These are phyloP conservation scores for Aspergillus novofumigatus DNA, from an alignment of 2,329 filamentous ascomycete species.

Conservation along the genomic window DNA sequence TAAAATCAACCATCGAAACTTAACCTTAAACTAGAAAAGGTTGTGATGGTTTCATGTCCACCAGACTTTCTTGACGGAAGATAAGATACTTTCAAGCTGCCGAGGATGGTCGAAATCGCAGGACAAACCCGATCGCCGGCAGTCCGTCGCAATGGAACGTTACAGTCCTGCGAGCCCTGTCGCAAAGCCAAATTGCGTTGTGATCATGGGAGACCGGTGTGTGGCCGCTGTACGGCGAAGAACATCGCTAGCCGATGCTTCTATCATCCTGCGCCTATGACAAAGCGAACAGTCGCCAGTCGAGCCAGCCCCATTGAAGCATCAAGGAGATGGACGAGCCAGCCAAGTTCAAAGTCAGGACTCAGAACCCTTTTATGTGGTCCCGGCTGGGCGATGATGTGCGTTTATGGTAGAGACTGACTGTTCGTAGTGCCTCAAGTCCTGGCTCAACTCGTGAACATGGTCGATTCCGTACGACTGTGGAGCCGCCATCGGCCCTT, in stretches of 20 bases:
- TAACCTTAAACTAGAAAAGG: not conserved
- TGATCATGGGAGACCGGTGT: constrained; percentile 33
- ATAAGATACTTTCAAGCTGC: not conserved
- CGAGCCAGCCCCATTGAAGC: constrained; percentile 7
- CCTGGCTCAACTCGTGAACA: constrained; percentile 15
- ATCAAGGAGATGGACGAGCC: constrained; percentile 15
- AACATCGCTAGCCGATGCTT: constrained; percentile 29
- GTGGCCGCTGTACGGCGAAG: constrained; percentile 28
- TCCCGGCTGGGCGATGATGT: not conserved
- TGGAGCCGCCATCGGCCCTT: constrained; percentile 22
- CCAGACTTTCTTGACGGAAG: not conserved
- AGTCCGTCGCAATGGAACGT: constrained; percentile 33
- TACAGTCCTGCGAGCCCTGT: constrained; percentile 37
- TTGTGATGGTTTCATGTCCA: not conserved
- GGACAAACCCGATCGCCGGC: constrained; percentile 14
- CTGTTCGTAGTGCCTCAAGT: constrained; percentile 18
- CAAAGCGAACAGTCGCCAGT: constrained; percentile 20
- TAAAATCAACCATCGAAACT: not conserved
- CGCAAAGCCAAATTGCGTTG: constrained; percentile 36
- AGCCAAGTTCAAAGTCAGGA: constrained; percentile 22
- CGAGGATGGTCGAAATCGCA: constrained; percentile 5
- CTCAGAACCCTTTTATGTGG: constrained; percentile 6
- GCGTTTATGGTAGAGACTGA: constrained; percentile 1
- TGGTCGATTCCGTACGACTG: constrained; percentile 16
- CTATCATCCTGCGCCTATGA: constrained; percentile 39